phyloP scores from a whole-genome alignment of 2,329 filamentous ascomycete species.

The Penicillium sp. region DNA sequence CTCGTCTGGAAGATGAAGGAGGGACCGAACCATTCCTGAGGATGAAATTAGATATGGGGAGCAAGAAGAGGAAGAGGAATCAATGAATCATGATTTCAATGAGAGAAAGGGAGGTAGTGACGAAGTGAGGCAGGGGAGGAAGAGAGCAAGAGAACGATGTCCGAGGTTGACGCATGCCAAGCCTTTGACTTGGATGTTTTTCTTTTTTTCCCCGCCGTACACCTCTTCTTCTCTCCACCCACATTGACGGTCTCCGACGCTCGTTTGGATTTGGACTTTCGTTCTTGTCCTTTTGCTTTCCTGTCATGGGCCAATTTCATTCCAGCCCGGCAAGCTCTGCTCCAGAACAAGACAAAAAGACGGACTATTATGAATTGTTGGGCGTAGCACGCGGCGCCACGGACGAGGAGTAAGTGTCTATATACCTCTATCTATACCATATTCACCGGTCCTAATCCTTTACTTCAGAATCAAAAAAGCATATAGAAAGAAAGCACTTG shows the following conservation, averaged over 20 bases:
- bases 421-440: background rate
- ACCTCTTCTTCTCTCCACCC: background rate
- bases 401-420: slow-evolving; percentile 70
- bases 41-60: background rate
- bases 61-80: background rate
- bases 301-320: slow-evolving; percentile 47
- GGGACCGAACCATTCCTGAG: slow-evolving; percentile 36
- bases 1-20: slow-evolving; percentile 70
- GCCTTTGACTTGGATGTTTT: background rate
- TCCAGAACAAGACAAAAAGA: slow-evolving; percentile 27
- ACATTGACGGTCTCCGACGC: background rate
- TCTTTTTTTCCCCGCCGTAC: background rate
- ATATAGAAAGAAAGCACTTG: slow-evolving; percentile 85
- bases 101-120: background rate
- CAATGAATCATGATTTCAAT: background rate
- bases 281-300: background rate
- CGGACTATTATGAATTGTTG: slow-evolving; percentile 73
- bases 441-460: background rate
- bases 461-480: slow-evolving; percentile 79
- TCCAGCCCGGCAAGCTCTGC: slow-evolving; percentile 32
- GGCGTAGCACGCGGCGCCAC: slow-evolving; percentile 71
- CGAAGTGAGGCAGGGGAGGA: background rate
- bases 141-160: no score
- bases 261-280: background rate
- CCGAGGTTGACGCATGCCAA: slow-evolving; percentile 1